phyloP scores from a whole-genome alignment of 2,329 filamentous ascomycete genomes.

The Thielaviopsis punctulata region DNA sequence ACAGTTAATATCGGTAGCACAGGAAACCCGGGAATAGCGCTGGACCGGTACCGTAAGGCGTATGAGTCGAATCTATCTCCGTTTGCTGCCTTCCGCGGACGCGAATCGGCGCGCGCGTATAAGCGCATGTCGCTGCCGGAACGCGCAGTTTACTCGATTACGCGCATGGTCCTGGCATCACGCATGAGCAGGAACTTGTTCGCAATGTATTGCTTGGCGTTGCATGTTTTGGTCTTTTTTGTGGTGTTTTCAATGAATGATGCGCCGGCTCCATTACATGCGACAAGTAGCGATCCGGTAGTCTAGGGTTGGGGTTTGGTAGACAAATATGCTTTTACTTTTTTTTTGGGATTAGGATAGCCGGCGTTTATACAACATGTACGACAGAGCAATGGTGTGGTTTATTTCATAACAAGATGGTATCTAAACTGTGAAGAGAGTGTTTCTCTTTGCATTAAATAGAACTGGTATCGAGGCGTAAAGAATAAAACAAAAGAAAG shows the following conservation, averaged over 20 bases:
- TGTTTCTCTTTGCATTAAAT: too few species aligned
- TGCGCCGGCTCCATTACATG: conserved; percentile 29
- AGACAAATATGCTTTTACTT: conserved; percentile 14
- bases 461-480: background rate
- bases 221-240: conserved; percentile 81
- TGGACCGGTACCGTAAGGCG: conserved; percentile 76
- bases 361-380: conserved; percentile 1
- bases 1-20: conserved; percentile 43
- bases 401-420: background rate
- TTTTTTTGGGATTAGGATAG: background rate
- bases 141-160: conserved; percentile 75
- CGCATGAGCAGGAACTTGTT: conserved; percentile 86
- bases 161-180: conserved; percentile 77
- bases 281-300: conserved; percentile 26
- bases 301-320: conserved; percentile 24
- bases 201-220: conserved; percentile 71
- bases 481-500: background rate
- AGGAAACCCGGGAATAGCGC: conserved; percentile 41
- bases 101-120: conserved; percentile 79
- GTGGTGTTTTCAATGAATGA: conserved; percentile 41
- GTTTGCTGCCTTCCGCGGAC: conserved; percentile 87
- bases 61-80: conserved; percentile 94
- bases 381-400: background rate
- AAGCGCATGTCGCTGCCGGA: conserved; percentile 88
- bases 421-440: too few species aligned